A percentile compares a stretch with the other conserved stretches of the same genome.
phyloP scores from a whole-genome alignment of 2,329 filamentous ascomycete genomes.

The Sordariomycetes sp. region DNA sequence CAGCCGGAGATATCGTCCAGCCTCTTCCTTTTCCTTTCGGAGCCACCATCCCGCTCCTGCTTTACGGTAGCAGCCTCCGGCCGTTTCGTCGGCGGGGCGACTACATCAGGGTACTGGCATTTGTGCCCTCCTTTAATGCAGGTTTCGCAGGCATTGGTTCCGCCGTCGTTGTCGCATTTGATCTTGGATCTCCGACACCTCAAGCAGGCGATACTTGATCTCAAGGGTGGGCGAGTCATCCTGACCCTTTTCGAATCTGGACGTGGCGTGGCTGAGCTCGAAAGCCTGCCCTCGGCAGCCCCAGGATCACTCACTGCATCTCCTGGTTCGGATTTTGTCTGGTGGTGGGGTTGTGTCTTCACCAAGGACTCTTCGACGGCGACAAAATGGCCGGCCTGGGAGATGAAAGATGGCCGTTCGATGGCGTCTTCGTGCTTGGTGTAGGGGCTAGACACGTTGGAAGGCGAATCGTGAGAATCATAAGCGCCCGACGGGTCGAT shows the following conservation, averaged over 20 bases:
- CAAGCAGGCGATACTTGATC: slow-evolving; percentile 70
- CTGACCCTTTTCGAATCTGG: background rate
- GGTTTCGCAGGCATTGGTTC: slow-evolving; percentile 60
- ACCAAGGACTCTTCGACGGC: background rate
- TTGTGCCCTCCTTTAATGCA: slow-evolving; percentile 63
- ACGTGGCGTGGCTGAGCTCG: background rate
- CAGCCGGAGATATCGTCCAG: slow-evolving; percentile 26
- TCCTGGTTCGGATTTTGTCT: background rate
- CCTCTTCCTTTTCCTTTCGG: slow-evolving; percentile 38
- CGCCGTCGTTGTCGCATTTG: slow-evolving; percentile 73
- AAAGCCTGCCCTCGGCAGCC: background rate
- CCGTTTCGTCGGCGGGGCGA: slow-evolving; percentile 26
- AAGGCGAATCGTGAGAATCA: slow-evolving; percentile 16
- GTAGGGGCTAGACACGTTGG: slow-evolving; percentile 1
- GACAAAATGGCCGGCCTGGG: background rate
- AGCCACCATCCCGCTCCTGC: slow-evolving; percentile 28
- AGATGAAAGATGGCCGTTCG: background rate
- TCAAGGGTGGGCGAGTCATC: slow-evolving; percentile 40
- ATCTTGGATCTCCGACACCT: slow-evolving; percentile 73
- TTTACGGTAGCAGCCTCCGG: slow-evolving; percentile 25
- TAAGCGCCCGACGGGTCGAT: slow-evolving; percentile 25
- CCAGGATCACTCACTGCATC: slow-evolving; percentile 1
- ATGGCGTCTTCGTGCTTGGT: slow-evolving; percentile 1
- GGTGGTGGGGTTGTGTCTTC: background rate
- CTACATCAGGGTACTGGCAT: slow-evolving; percentile 55